A percentile compares a stretch with the other conserved stretches of the same genome.
Conservation (phyloP, 2,329 filamentous ascomycete species). For the Eutypella sp. region DNA sequence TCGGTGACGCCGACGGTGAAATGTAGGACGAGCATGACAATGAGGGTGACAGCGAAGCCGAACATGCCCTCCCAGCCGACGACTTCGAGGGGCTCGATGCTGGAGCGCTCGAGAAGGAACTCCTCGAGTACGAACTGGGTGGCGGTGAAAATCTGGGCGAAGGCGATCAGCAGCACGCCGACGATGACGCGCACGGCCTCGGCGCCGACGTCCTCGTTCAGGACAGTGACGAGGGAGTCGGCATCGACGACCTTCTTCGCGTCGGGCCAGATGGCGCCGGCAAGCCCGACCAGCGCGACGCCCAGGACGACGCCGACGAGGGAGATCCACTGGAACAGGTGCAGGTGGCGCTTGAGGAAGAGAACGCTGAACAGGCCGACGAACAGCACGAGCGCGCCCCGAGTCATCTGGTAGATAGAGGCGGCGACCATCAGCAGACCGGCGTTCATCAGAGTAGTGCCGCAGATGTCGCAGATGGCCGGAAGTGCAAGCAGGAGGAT, state of each 20-base stretch:
- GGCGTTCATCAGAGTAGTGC: constrained; percentile 95
- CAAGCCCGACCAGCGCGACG: constrained; percentile 84
- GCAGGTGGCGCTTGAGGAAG: constrained; percentile 75
- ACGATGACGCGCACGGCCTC: constrained; percentile 65
- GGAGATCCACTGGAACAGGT: constrained; percentile 88
- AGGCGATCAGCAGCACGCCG: constrained; percentile 85
- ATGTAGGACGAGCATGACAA: constrained; percentile 78
- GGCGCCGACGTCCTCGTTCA: constrained; percentile 33
- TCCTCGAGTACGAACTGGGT: constrained; percentile 96
- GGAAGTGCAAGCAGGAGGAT: constrained; percentile 76
- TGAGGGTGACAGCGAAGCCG: constrained; percentile 73
- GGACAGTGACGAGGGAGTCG: constrained; percentile 20
- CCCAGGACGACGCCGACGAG: constrained; percentile 82
- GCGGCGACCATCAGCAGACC: constrained; percentile 90
- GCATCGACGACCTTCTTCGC: constrained; percentile 47
- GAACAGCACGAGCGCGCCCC: constrained; percentile 90
- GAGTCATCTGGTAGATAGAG: constrained; percentile 98
- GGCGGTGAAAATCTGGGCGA: constrained; percentile 93
- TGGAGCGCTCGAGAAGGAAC: constrained; percentile 68
- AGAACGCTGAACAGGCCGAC: constrained; percentile 92
- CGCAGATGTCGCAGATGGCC: constrained; percentile 88
- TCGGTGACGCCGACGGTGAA: constrained; percentile 69
- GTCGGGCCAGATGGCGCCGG: constrained; percentile 75
- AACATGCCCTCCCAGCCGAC: constrained; percentile 97
- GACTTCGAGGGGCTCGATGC: constrained; percentile 75